A percentile compares a stretch with the other conserved stretches of the same genome.
phyloP scores from a whole-genome alignment of 768 basidiomycete genomes.

The Trametes meyenii region DNA sequence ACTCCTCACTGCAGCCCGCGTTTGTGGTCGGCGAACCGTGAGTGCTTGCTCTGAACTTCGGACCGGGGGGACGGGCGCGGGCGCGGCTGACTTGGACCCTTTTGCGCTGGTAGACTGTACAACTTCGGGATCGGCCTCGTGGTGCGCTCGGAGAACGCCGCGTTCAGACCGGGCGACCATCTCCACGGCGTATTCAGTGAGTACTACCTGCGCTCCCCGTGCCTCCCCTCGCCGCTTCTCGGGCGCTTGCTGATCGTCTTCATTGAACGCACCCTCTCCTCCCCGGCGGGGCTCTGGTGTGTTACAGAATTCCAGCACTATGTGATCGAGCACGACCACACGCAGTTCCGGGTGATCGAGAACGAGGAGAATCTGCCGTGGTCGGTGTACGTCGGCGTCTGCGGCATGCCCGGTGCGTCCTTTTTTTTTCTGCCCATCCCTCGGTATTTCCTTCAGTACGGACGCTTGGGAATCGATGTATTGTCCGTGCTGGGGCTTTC shows the following conservation, averaged over 20 bases:
- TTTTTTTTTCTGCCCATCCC: too few relatives aligned
- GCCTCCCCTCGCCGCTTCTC: too few relatives aligned
- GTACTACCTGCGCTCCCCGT: too few relatives aligned
- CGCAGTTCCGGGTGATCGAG: conserved; percentile 33
- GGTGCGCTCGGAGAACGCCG: conserved; percentile 30
- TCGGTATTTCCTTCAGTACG: too few relatives aligned
- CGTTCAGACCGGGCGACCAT: conserved; percentile 30
- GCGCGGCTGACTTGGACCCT: neutral
- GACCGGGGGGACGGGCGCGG: neutral
- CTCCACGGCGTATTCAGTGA: conserved; percentile 28
- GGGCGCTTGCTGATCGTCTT: conserved; percentile 32
- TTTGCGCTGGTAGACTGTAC: conserved; percentile 15
- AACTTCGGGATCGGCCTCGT: conserved; percentile 33
- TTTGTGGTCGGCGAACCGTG: conserved; percentile 35
- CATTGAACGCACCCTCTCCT: neutral
- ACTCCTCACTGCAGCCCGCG: too few relatives aligned
- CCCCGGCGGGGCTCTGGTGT: too few relatives aligned
- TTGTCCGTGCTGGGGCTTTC: too few relatives aligned
- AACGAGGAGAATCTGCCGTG: conserved; percentile 51
- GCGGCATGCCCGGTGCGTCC: conserved; percentile 44
- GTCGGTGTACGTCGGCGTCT: conserved; percentile 51
- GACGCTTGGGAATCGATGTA: too few relatives aligned
- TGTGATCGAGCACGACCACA: conserved; percentile 31
- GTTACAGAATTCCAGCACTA: conserved; percentile 52
- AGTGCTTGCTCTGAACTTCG: conserved; percentile 5